A percentile compares a stretch with the other conserved stretches of the same genome.
Evolutionary conservation across 495 filamentous ascomycete genomes (phyloP).

Genomic region (Xylaria bambusicola): DNA sequence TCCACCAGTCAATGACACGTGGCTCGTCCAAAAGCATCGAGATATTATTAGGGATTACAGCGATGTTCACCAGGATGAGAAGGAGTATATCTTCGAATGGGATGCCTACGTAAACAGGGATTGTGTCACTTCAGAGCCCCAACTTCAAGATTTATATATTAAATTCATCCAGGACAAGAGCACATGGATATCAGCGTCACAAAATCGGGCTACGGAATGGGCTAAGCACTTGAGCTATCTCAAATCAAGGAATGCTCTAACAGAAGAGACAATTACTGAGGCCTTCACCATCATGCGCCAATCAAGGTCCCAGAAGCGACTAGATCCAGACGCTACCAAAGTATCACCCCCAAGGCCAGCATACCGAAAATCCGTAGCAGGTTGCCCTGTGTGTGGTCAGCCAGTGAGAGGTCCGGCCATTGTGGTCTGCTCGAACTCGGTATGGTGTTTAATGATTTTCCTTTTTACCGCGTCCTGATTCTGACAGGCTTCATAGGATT

Average conservation of each 20-base stretch:
- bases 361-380: constrained; percentile 36
- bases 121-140: constrained; percentile 48
- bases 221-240: constrained; percentile 47
- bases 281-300: constrained; percentile 41
- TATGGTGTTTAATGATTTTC: constrained; percentile 23
- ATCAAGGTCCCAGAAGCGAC: constrained; percentile 30
- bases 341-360: constrained; percentile 29
- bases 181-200: constrained; percentile 43
- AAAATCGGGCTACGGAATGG: constrained; percentile 45
- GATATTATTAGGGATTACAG: constrained; percentile 53
- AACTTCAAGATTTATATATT: constrained; percentile 46
- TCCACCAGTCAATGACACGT: constrained; percentile 45
- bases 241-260: constrained; percentile 42
- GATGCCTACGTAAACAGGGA: constrained; percentile 50
- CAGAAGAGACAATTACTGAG: constrained; percentile 36
- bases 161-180: constrained; percentile 47
- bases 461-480: neutral
- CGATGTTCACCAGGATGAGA: constrained; percentile 50
- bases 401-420: constrained; percentile 39
- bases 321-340: constrained; percentile 23
- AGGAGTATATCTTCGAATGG: constrained; percentile 55
- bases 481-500: constrained; percentile 38
- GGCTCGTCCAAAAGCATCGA: constrained; percentile 55
- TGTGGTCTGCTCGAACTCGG: constrained; percentile 47
- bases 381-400: constrained; percentile 42